Conservation (phyloP, 768 basidiomycete species). For the Psilocybe cyanescens region DNA sequence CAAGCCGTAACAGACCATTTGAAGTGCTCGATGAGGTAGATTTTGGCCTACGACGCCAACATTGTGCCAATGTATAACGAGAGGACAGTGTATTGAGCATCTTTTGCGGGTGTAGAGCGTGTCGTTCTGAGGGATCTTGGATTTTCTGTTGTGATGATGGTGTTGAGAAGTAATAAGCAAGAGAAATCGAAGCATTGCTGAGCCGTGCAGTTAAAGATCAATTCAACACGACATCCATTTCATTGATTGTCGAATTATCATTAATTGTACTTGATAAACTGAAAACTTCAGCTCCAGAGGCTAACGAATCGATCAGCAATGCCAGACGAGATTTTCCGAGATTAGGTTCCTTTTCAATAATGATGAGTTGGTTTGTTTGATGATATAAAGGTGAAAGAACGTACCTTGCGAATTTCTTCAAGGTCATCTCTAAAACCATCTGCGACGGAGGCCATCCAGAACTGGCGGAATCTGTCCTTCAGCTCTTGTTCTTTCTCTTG, state of each 20-base stretch:
- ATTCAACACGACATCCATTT: conserved; percentile 77
- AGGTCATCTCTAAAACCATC: conserved; percentile 85
- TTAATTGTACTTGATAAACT: conserved; percentile 36
- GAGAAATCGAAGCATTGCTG: neutral
- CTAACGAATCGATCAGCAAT: conserved; percentile 81
- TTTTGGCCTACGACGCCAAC: too few relatives aligned
- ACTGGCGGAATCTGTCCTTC: conserved; percentile 74
- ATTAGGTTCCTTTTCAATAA: conserved; percentile 54
- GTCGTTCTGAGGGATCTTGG: too few relatives aligned
- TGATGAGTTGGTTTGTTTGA: neutral
- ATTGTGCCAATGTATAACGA: too few relatives aligned
- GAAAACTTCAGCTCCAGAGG: conserved; percentile 78
- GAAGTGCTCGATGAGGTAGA: too few relatives aligned
- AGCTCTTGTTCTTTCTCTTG: conserved; percentile 60
- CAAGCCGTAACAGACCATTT: too few relatives aligned
- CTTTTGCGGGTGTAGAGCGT: too few relatives aligned
- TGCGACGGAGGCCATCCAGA: conserved; percentile 86
- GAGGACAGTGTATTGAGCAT: too few relatives aligned
- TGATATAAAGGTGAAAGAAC: conserved; percentile 16
- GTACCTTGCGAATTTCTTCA: conserved; percentile 81
- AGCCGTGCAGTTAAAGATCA: conserved; percentile 3
- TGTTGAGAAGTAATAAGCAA: too few relatives aligned
- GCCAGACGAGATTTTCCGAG: conserved; percentile 69
- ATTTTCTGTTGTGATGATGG: too few relatives aligned
- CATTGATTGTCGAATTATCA: conserved; percentile 46